Base-by-base conservation (phyloP, 306 rosid genomes). In the Pyrus communis region DNA sequence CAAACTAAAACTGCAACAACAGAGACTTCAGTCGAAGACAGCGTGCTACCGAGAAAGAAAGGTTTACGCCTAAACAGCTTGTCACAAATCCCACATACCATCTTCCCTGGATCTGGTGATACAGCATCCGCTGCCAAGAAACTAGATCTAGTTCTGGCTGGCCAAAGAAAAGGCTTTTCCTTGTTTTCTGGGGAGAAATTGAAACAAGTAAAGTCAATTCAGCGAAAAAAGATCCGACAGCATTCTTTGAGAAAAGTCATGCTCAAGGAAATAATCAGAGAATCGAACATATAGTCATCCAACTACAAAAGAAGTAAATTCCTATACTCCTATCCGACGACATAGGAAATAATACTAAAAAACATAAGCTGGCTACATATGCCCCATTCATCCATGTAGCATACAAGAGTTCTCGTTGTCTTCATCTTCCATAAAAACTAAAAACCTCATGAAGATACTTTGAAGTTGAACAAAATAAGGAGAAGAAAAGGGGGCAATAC, bases 1-100 rank as follows among this genome's bases (percentile, higher is more conserved):
- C 99, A 96, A 30, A 82, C 93, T 78, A 96, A 82, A 62, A 93
- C 93, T 23, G 97, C 97, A 79, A 89, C 98, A 21, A 82, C 88
- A 12, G 91, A 86, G 38, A 85, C 93, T 70, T 93, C 96, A 7
- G 73, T 64, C 22, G 88, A 83, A 69, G 93, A 78, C 25, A 83
- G 28, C 1, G 89, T 78, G 80, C 63, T 78, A 2, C 88, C 93
- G 12, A 86, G 84, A 69, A 81, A 80, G 60, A 80, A 81, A 58
- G 84, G 83, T 80, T 85, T 91, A 25, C 87, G 82, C 70, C 79
- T 89, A 72, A 96, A 81, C 61, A 83, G 79, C 84, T 93, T 96
- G 62, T 88, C 84, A 72, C 99, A 96, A 46, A 87, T 79, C 76
- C 87, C 91, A 55, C 99, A 96, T 4, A 77, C 77, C 85, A 81